Evolutionary conservation across 2,329 filamentous ascomycete species (phyloP), one percentile per base, ranked within the genome.

Genomic region (Blastomyces parvus): DNA sequence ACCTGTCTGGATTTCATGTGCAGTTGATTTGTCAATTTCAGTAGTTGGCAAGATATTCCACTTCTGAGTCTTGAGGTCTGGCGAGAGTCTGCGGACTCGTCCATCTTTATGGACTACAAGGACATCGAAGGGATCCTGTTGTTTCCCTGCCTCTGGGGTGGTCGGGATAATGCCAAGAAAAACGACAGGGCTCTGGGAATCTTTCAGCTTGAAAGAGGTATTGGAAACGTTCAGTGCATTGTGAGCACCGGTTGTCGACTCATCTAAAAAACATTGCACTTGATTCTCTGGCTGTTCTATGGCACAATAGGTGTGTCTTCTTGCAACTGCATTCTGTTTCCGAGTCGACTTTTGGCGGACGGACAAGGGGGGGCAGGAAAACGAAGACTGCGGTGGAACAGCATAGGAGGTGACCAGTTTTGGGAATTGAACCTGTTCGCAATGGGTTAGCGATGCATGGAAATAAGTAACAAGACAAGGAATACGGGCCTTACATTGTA

Each of bases 381-480:
- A 83, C 19, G 77, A 79, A 30, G 83, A 81, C 69, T 85, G 81
- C 36, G 85, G 84, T 44, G 85, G 83, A 19, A 86, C 76, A 60
- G 84, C 83, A 71, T 86, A 86, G 19, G 84, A 86, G 42, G 83
- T 82, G 22, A 84, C 77, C 9, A 85, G 78, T 68, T 81, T 83
- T 9, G 85, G 83, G 60, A 82, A 84, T 79, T 85, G 83, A 27
- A 86, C 75, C 85, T 87, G 64, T 13, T 72, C 48, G 14, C 13
- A 42, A 48, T 52, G n/a, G 50, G 67, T 62, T 22, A 64, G 61
- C 25, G 22, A 56, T 38, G 25, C 17, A 46, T 33, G 22, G 27
- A 38, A 62, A 57, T 11, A 0, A 27, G 19, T 30, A 50, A 19
- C 17, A 44, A 17, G 42, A 8, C 19, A 30, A 52, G 22, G 52